Evolutionary conservation across 2,329 filamentous ascomycete genomes (phyloP), one percentile per base, ranked within the genome.

Genomic region (Apiospora pterosperma): DNA sequence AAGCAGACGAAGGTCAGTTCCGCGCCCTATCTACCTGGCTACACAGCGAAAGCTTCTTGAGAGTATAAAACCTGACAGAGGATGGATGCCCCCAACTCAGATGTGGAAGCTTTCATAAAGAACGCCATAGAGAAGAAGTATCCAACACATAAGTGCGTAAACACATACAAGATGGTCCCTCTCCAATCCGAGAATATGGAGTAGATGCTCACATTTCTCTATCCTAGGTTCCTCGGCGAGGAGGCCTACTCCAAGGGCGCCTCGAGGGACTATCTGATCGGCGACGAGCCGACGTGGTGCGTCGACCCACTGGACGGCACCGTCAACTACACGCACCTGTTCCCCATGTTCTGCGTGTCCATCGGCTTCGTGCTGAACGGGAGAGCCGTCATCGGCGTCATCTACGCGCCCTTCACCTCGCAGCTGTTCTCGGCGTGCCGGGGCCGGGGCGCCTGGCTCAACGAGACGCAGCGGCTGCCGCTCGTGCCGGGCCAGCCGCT

Each of bases 281-380:
- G 78, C 58, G 74, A 84, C 42, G 70, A 78, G 0, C 90, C 90
- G 52, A 92, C 91, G 36, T 93, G 91, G 91, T 87, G 89, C 71
- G 84, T 93, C 44, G 91, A 94, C 76, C 91, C 91, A 11, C 82
- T 93, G 34, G 91, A 93, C 72, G 90, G 90, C 80, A 93, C 91
- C 3, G 90, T 93, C 66, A 93, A 93, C 80, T 93, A 91, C 78
- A 92, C 90, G 36, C 91, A 93, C 75, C 83, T 92, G 6, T 92
- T 92, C 73, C 90, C 90, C 65, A 92, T 92, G 88, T 93, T 92
- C 78, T 93, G 91, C 76, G 88, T 93, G 52, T 92, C 89, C 39
- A 92, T 93, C 71, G 90, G 84, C 60, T 88, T 93, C 71, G 80
- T 90, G 28, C 72, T 91, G 63, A 76, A 84, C 21, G 81, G 84